Conservation (phyloP, 2,329 filamentous ascomycete genomes). For the Penicillium verrucosum region DNA sequence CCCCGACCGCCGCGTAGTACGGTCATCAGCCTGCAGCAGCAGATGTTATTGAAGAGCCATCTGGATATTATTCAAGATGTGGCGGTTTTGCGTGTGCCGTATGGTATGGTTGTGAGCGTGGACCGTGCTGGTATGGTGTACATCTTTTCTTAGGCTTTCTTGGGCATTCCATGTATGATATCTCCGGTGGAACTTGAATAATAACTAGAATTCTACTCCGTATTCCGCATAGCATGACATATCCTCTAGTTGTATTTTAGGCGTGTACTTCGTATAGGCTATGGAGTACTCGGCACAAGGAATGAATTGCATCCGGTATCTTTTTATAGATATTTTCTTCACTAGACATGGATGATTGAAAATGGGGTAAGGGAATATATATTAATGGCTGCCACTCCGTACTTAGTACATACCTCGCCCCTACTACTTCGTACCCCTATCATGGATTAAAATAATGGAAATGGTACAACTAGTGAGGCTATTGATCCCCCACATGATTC, state of each 20-base stretch:
- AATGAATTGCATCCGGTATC: background rate
- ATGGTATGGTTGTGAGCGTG: conserved; percentile 87
- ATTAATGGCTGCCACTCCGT: background rate
- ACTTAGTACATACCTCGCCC: background rate
- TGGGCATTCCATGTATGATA: background rate
- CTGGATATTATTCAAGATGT: conserved; percentile 85
- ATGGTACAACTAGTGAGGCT: background rate
- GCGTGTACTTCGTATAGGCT: background rate
- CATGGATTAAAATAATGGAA: background rate
- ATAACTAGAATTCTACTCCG: background rate
- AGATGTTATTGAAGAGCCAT: conserved; percentile 79
- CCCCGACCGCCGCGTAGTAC: conserved; percentile 66
- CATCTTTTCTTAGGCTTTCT: conserved; percentile 59
- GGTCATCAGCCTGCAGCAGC: conserved; percentile 83
- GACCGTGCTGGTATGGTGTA: conserved; percentile 88
- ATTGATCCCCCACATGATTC: background rate
- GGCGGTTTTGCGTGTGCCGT: conserved; percentile 81
- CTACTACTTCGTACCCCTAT: background rate
- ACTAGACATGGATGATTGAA: background rate
- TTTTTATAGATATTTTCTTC: background rate
- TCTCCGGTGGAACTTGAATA: background rate
- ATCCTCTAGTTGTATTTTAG: background rate
- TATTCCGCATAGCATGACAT: background rate
- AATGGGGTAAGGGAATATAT: background rate
- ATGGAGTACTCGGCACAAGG: background rate